Conservation (phyloP, 2,329 filamentous ascomycete genomes). For the Sporothrix inflata region DNA sequence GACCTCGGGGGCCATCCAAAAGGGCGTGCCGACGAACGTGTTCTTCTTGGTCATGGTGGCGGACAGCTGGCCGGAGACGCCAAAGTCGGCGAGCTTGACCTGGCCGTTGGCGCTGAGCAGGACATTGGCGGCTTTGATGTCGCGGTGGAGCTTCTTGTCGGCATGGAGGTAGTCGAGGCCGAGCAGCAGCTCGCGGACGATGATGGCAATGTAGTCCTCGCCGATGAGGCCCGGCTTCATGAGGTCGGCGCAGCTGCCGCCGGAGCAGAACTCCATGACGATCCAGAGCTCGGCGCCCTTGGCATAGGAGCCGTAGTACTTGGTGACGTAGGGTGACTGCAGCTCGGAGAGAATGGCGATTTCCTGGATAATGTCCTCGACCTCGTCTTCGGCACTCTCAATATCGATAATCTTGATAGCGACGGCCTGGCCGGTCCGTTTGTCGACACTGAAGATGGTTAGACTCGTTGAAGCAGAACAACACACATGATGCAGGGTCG, state of each 20-base stretch:
- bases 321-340: constrained; percentile 93
- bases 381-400: constrained; percentile 97
- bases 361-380: constrained; percentile 98
- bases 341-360: constrained; percentile 96
- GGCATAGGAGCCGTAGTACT: constrained; percentile 95
- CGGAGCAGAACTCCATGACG: constrained; percentile 98
- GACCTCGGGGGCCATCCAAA: constrained; percentile 99
- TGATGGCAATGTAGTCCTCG: constrained; percentile 97
- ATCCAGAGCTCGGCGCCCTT: constrained; percentile 98
- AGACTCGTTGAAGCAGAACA: constrained; percentile 21
- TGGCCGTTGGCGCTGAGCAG: constrained; percentile 87
- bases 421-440: constrained; percentile 87
- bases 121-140: constrained; percentile 97
- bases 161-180: constrained; percentile 91
- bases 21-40: constrained; percentile 96
- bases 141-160: constrained; percentile 94
- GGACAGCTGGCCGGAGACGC: constrained; percentile 92
- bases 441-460: constrained; percentile 72
- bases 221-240: constrained; percentile 91
- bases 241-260: constrained; percentile 92
- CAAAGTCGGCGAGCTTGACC: constrained; percentile 96
- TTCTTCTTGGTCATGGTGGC: constrained; percentile 99
- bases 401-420: constrained; percentile 99
- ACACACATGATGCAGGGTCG: background rate
- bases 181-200: constrained; percentile 84